These are phyloP conservation scores for Paecilomyces sp. DNA, from an alignment of 2,329 filamentous ascomycete species.

Conservation along the genomic window DNA sequence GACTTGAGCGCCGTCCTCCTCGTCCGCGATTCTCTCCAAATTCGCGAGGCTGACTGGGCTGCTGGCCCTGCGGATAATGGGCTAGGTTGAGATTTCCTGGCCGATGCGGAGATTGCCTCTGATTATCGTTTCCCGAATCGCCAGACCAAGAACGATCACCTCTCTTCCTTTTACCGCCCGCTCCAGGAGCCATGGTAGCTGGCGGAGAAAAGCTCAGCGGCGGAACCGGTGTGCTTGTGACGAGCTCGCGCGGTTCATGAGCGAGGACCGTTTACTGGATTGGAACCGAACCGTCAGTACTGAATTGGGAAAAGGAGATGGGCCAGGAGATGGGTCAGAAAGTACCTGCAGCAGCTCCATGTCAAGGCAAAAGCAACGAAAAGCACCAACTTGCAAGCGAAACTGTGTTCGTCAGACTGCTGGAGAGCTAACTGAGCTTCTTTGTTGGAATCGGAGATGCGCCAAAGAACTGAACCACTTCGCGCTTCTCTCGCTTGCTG, in stretches of 20 bases:
- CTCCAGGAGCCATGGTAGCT: conserved; percentile 44
- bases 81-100: conserved; percentile 44
- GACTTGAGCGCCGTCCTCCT: conserved; percentile 28
- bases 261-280: conserved; percentile 2
- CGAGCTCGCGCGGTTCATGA: conserved; percentile 24
- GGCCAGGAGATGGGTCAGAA: not conserved
- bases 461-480: not conserved
- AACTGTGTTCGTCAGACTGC: not conserved
- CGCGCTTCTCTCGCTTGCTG: conserved; percentile 1
- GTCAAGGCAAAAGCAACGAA: not conserved
- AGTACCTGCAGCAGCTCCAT: not conserved
- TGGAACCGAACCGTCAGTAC: not conserved
- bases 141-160: conserved; percentile 37
- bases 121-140: conserved; percentile 32
- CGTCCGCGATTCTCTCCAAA: conserved; percentile 31
- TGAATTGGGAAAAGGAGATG: not conserved
- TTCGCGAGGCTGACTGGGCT: conserved; percentile 27
- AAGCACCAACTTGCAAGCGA: not conserved
- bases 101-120: conserved; percentile 41
- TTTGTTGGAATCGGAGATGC: conserved; percentile 1
- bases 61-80: conserved; percentile 40
- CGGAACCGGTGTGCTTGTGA: conserved; percentile 16
- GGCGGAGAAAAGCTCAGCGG: conserved; percentile 17
- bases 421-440: not conserved
- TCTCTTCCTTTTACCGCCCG: conserved; percentile 50